These are phyloP conservation scores for Taiozyma onychis DNA, from an alignment of 1,139 yeast genomes.

Conservation along the genomic window DNA sequence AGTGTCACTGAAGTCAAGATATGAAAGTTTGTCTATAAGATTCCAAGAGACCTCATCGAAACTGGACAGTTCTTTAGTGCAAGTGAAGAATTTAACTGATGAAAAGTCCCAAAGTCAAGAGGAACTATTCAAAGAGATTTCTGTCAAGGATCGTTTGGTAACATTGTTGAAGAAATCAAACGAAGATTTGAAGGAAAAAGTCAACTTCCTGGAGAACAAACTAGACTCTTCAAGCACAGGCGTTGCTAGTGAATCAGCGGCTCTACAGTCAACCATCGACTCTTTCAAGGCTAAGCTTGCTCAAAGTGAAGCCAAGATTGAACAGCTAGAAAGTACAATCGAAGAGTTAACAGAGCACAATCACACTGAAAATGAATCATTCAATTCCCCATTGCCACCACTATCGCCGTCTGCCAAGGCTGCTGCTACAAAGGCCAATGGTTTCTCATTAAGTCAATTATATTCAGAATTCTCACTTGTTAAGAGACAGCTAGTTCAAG, in stretches of 20 bases:
- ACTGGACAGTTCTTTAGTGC: slow-evolving; percentile 34
- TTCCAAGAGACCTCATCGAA: slow-evolving; percentile 32
- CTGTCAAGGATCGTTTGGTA: slow-evolving; percentile 57
- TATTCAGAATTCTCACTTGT: slow-evolving; percentile 63
- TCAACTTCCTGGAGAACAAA: slow-evolving; percentile 42
- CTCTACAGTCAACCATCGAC: slow-evolving; percentile 31
- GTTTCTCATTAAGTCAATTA: slow-evolving; percentile 62
- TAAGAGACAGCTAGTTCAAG: slow-evolving; percentile 63
- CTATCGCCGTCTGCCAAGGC: slow-evolving; percentile 39
- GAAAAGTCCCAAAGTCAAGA: slow-evolving; percentile 42
- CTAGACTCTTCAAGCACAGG: slow-evolving; percentile 38
- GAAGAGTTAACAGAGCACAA: slow-evolving; percentile 29
- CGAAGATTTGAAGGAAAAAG: slow-evolving; percentile 39
- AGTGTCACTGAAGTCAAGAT: slow-evolving; percentile 29
- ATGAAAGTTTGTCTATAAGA: slow-evolving; percentile 25
- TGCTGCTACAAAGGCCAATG: slow-evolving; percentile 43
- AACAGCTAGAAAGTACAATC: slow-evolving; percentile 39
- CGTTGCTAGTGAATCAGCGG: slow-evolving; percentile 29
- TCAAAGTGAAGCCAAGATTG: slow-evolving; percentile 28
- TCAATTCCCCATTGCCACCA: slow-evolving; percentile 12
- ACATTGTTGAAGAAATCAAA: slow-evolving; percentile 53
- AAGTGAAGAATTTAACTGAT: slow-evolving; percentile 43
- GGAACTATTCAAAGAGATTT: slow-evolving; percentile 55
- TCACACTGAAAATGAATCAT: slow-evolving; percentile 6
- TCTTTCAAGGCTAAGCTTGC: slow-evolving; percentile 24